Base-by-base conservation (phyloP, 2,329 filamentous ascomycete species). In the Sordariomycetes sp. region DNA sequence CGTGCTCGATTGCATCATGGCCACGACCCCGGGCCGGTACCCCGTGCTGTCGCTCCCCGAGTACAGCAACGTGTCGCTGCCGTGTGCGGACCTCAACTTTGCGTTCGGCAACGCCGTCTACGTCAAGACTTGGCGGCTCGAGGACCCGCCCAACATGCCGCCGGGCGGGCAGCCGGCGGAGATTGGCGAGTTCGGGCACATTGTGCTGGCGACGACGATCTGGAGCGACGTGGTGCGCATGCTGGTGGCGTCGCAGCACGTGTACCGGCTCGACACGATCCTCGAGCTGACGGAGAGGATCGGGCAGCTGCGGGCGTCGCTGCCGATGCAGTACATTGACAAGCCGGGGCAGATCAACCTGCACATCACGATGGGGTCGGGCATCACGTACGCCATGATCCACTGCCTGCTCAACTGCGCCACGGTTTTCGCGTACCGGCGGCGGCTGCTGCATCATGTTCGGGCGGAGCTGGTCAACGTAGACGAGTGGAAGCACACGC, bases 321-420 rank as follows among this genome's bases (percentile, higher is more conserved):
- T 83, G 52, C 80, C 80, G 1, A 76, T 79, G 70, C 80, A 82
- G 66, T 82, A 80, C 58, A 72, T 79, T 60, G 80, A 84, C 64
- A 82, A 83, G 68, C 76, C 78, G 0, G 78, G 77, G 45, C 80
- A 84, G 67, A 80, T 83, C 64, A 79, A 76, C 63, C 70, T 82
- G 5, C 80, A 84, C 66, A 81, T 84, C 64, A 82, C 80, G 22
- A 83, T 83, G 80, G 80, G 80, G 39, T 82, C 79, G 52, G 80
- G 80, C 57, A 80, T 79, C 63, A 82, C 79, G 0, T 84, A 80
- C 64, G 79, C 80, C 60, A 81, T 84, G 77, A 74, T 84, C 55
- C 80, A 84, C 66, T 81, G 77, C 58, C 74, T 84, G 24, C 71
- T 84, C 22, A 79, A 83, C 65, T 82, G 79, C 62, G 77, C 79